Evolutionary conservation across 2,329 filamentous ascomycete species (phyloP), one percentile per base, ranked within the genome.

Genomic region (Xylaria sp.): DNA sequence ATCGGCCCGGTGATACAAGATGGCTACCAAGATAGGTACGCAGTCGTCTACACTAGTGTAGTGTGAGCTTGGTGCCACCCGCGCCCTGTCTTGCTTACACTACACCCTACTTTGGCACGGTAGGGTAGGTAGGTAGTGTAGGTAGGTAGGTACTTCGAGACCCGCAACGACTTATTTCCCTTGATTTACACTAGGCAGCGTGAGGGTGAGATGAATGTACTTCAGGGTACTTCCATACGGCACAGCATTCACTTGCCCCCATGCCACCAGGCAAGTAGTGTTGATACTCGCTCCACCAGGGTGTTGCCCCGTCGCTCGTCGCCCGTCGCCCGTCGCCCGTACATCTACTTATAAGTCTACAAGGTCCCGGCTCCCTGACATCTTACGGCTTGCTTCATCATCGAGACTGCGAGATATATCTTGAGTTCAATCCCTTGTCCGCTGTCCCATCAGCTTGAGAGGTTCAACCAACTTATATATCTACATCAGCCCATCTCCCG

Each of bases 321-420:
- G 50, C 34, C 23, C 23, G 60, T 65, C 61, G 57, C 52, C 54
- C 47, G 60, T 65, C 61, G 57, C 52, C 54, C 47, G 42, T 46
- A n/a, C 42, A 8, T 58, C 50, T 64, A 64, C 63, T 70, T 69
- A 69, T 68, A 70, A 70, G 66, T 62, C 63, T 64, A 59, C 57
- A 64, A 58, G 57, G 34, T 65, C 65, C 67, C 62, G 58, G 57
- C 58, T 65, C 60, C 64, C 62, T 63, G 59, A 19, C 54, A 35
- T 60, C 61, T 66, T 65, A 67, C 63, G 62, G 59, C 60, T 63
- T 64, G 58, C 48, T 64, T 55, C 19, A 13, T 54, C 61, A 54
- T 64, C 69, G 68, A 70, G 68, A 67, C 68, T 69, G 68, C 69
- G 67, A 68, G 62, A 56, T 52, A 67, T 52, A 67, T 67, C 65